Base-by-base conservation (phyloP, 2,329 filamentous ascomycete species). In the Aspergillus pseudoterreus region DNA sequence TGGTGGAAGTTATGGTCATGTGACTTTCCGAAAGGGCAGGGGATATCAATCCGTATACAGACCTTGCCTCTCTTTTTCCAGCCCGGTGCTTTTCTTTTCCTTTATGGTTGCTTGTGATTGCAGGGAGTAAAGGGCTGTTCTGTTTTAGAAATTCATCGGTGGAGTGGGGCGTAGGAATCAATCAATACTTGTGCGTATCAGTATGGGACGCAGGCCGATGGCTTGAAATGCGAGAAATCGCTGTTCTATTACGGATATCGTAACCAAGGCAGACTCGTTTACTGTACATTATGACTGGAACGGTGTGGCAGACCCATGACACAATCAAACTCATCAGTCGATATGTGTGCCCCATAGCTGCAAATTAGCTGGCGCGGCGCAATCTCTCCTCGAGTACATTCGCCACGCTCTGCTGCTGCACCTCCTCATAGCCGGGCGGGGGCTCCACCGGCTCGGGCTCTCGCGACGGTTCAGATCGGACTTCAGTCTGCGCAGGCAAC, bases 381-480 rank as follows among this genome's bases (percentile, higher is more conserved):
- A 71, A 73, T 59, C 80, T 78, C 56, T 80, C 78, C 65, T 92
- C 88, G 41, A 89, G 78, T 59, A 88, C 88, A 55, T 87, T 82
- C 43, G 86, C 85, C 58, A 92, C 79, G 54, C 87, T 88, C 60
- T 89, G 83, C 66, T 90, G 84, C 71, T 96, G 92, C 24, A 89
- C 88, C 70, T 96, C 90, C 63, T 96, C 91, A 66, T 97, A 97
- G 33, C 85, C 88, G 45, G 92, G 92, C 44, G 92, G 92, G 4
- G 92, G 90, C 66, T 94, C 92, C 42, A 72, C 85, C 63, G 75
- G 73, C 52, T 75, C 71, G 71, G 75, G 73, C 27, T 59, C 64
- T 38, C 56, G 51, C 19, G 58, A 60, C 36, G 64, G 55, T 17
- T 55, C 51, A 38, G 55, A 56, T 6, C 54, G 58, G 10, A 35